Evolutionary conservation across 2,329 filamentous ascomycete species (phyloP).

Genomic region (Tolypocladium tundrense): DNA sequence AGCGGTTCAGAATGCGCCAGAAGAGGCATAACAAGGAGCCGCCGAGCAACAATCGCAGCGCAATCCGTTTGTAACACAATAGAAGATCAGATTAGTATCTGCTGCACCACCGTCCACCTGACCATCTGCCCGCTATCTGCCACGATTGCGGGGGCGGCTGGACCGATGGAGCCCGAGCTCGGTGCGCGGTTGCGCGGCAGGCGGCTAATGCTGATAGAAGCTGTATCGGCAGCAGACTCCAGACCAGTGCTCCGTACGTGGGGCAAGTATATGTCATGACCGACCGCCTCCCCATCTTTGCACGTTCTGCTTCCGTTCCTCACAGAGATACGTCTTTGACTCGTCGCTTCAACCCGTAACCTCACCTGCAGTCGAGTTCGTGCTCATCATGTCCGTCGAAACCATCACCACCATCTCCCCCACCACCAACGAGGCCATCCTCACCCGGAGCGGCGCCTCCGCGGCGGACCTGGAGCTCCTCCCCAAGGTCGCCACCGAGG

Average conservation of each 20-base stretch:
- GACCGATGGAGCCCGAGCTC: constrained; percentile 1
- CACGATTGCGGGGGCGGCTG: neutral
- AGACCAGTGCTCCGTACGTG: neutral
- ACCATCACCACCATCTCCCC: constrained; percentile 76
- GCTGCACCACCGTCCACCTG: neutral
- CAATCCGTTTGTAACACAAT: neutral
- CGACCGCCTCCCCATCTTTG: neutral
- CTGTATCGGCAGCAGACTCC: too few relatives aligned
- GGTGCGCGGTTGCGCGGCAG: constrained; percentile 3
- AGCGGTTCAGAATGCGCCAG: neutral
- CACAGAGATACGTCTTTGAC: neutral
- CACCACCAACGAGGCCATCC: constrained; percentile 72
- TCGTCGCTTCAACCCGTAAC: neutral
- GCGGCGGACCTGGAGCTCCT: constrained; percentile 59
- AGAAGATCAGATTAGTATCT: neutral
- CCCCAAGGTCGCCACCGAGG: constrained; percentile 60
- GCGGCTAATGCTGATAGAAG: constrained; percentile 1
- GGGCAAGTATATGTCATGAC: constrained; percentile 2
- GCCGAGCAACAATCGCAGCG: neutral
- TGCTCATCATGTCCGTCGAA: constrained; percentile 50
- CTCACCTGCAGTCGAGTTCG: neutral
- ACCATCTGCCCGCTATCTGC: neutral
- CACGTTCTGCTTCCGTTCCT: neutral
- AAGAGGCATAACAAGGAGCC: neutral
- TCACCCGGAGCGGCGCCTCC: constrained; percentile 68